Percentiles rank a stretch among this genome's conserved stretches.
phyloP scores from a whole-genome alignment of 192 early-diverging fungal genomes.

The Coemansia reversa region DNA sequence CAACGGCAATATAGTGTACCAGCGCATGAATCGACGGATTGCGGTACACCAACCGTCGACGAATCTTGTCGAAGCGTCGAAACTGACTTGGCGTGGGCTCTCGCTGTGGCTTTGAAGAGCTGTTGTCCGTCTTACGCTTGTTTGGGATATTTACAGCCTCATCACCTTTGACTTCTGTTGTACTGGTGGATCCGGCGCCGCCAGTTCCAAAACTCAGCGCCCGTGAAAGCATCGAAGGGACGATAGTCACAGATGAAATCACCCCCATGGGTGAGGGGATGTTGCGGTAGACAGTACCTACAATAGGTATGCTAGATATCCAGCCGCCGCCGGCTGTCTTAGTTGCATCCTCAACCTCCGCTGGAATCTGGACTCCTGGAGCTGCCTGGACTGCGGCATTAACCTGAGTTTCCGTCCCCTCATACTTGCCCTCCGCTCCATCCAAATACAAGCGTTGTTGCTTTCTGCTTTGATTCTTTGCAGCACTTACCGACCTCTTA shows the following conservation, averaged over 20 bases:
- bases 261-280: slow-evolving; percentile 34
- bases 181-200: not conserved
- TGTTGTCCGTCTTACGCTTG: slow-evolving; percentile 5
- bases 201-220: slow-evolving; percentile 2
- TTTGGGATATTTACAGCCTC: not conserved
- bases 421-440: not conserved
- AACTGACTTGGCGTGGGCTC: slow-evolving; percentile 37
- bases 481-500: slow-evolving; percentile 19
- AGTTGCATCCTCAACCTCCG: slow-evolving; percentile 1
- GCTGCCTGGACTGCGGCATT: not conserved
- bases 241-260: slow-evolving; percentile 21
- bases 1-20: slow-evolving; percentile 79
- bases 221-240: slow-evolving; percentile 38
- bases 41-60: slow-evolving; percentile 47
- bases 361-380: slow-evolving; percentile 5
- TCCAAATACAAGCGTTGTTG: not conserved
- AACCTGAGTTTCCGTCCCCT: not conserved
- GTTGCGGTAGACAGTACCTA: slow-evolving; percentile 28
- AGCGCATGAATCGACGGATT: slow-evolving; percentile 68
- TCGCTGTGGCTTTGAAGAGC: not conserved
- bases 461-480: slow-evolving; percentile 1
- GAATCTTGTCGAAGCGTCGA: slow-evolving; percentile 42
- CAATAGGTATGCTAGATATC: slow-evolving; percentile 35
- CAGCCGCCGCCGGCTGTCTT: slow-evolving; percentile 12
- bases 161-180: not conserved